Evolutionary conservation across 2,329 filamentous ascomycete genomes (phyloP).

Genomic region (Trichoderma citrinoviride): DNA sequence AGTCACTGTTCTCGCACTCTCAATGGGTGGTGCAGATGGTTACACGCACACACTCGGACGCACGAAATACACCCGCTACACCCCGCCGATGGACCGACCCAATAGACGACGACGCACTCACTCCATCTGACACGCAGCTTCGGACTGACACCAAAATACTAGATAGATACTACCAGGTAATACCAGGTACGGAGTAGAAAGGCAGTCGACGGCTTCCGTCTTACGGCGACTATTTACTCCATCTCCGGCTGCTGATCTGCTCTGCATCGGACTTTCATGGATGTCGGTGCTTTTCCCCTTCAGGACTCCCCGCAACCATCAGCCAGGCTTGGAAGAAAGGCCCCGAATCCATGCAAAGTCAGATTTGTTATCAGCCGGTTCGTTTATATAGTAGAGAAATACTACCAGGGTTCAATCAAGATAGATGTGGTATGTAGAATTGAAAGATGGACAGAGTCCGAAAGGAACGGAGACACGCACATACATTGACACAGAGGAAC

Average conservation of each 20-base stretch:
- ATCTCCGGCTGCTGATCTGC: background rate
- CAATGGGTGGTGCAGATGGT: too few relatives aligned
- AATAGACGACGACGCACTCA: too few relatives aligned
- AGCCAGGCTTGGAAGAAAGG: background rate
- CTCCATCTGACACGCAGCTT: background rate
- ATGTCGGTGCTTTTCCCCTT: constrained; percentile 6
- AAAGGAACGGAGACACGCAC: rapidly evolving
- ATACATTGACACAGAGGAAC: too few relatives aligned
- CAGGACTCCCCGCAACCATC: background rate
- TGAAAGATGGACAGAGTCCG: too few relatives aligned
- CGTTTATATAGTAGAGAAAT: background rate
- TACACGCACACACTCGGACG: too few relatives aligned
- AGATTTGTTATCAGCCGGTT: background rate
- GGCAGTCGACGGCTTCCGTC: background rate
- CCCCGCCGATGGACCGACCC: background rate
- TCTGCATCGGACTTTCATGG: background rate
- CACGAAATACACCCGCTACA: too few relatives aligned
- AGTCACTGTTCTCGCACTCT: background rate
- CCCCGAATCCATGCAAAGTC: background rate
- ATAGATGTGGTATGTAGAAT: too few relatives aligned
- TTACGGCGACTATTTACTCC: background rate
- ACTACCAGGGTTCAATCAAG: too few relatives aligned
- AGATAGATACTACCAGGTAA: too few relatives aligned
- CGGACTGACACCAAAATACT: background rate
- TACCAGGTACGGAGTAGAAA: too few relatives aligned